Percentiles rank a stretch among this genome's conserved stretches.
phyloP scores from a whole-genome alignment of 371 early-diverging fungal species.

The Lichtheimia ornata region DNA sequence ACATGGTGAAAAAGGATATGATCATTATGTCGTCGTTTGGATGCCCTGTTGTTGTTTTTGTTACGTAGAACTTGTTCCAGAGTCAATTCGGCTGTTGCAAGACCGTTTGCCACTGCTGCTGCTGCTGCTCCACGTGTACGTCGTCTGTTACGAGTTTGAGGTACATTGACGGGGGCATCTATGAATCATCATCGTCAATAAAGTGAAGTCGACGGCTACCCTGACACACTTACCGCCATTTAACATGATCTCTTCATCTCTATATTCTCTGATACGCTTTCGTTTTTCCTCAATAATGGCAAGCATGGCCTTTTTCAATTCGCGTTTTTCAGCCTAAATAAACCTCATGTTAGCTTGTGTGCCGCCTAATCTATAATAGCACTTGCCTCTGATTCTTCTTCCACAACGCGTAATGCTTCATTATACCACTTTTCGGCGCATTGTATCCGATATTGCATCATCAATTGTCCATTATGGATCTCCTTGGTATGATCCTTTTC shows the following conservation, averaged over 20 bases:
- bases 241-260: conserved; percentile 13
- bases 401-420: conserved; percentile 8
- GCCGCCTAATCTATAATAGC: neutral
- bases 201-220: too few species aligned
- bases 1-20: conserved; percentile 11
- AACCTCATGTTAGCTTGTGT: neutral
- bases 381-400: conserved; percentile 12
- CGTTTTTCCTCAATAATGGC: conserved; percentile 20
- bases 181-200: too few species aligned
- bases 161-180: neutral
- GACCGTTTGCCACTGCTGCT: neutral
- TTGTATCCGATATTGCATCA: conserved; percentile 14
- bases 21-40: conserved; percentile 16
- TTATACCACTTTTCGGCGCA: conserved; percentile 14
- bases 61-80: conserved; percentile 4
- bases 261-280: conserved; percentile 17
- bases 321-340: conserved; percentile 14
- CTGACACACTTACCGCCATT: too few species aligned
- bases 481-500: conserved; percentile 12
- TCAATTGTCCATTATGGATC: conserved; percentile 8
- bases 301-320: conserved; percentile 16
- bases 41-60: conserved; percentile 3
- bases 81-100: neutral
- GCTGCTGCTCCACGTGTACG: conserved; percentile 4
- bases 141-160: conserved; percentile 17